Percentiles rank a stretch among this genome's conserved stretches.
Conservation (phyloP, 352 stramenopile genomes). For the Phytophthora sp. region DNA sequence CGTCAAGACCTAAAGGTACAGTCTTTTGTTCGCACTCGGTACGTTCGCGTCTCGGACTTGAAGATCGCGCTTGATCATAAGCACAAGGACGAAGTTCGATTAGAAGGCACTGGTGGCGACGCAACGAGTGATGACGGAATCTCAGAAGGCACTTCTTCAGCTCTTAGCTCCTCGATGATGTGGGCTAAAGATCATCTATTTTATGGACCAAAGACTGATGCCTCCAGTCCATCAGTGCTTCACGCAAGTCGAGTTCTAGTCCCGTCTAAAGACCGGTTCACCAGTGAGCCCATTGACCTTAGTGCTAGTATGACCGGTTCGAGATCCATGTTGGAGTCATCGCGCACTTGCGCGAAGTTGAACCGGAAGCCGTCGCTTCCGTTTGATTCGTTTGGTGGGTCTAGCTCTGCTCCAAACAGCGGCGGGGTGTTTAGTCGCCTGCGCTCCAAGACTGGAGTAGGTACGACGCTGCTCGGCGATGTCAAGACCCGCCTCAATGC, state of each 20-base stretch:
- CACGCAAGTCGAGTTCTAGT: conserved; percentile 47
- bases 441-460: conserved; percentile 50
- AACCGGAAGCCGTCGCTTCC: conserved; percentile 24
- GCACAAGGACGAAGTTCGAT: conserved; percentile 63
- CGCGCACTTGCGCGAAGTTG: conserved; percentile 4
- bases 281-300: conserved; percentile 67
- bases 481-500: conserved; percentile 60
- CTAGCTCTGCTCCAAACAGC: conserved; percentile 11
- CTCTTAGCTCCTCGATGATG: conserved; percentile 21
- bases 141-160: neutral
- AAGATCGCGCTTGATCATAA: conserved; percentile 73
- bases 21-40: conserved; percentile 63
- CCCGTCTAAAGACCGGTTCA: conserved; percentile 53
- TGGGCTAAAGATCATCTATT: conserved; percentile 72
- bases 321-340: conserved; percentile 57
- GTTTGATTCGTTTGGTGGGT: conserved; percentile 28
- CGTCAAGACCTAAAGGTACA: conserved; percentile 72
- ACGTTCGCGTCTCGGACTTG: conserved; percentile 66
- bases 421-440: conserved; percentile 60
- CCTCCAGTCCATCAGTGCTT: conserved; percentile 63
- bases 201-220: conserved; percentile 69
- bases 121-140: conserved; percentile 23
- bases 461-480: conserved; percentile 58
- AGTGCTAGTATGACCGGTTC: conserved; percentile 59
- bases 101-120: conserved; percentile 37